These are phyloP conservation scores for Penicillium alfredii DNA, from an alignment of 495 filamentous ascomycete genomes.

Conservation along the genomic window DNA sequence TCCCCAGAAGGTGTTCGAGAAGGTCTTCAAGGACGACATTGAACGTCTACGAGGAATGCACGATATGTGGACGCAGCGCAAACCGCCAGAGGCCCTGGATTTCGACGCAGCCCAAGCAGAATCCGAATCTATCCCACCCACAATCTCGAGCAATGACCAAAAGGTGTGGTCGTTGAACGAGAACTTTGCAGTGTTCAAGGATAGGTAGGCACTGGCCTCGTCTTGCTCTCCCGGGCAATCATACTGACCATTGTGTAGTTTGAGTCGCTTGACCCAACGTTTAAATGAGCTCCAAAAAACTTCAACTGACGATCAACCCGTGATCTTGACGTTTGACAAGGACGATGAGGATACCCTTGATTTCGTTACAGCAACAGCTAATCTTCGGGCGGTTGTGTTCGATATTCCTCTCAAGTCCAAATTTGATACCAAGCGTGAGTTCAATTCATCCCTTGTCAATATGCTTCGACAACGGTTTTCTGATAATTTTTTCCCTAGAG, in stretches of 20 bases:
- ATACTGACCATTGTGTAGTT: constrained; percentile 35
- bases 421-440: constrained; percentile 85
- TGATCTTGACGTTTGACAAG: constrained; percentile 87
- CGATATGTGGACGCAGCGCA: constrained; percentile 90
- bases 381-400: constrained; percentile 79
- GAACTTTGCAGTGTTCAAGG: constrained; percentile 78
- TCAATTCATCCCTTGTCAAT: background rate
- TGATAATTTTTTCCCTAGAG: constrained; percentile 39
- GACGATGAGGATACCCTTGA: constrained; percentile 94
- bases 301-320: constrained; percentile 43
- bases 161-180: constrained; percentile 74
- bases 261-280: constrained; percentile 69
- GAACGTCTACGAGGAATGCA: constrained; percentile 79
- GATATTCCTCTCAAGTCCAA: constrained; percentile 82
- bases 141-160: constrained; percentile 62
- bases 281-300: constrained; percentile 52
- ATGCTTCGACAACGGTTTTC: background rate
- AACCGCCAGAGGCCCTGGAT: constrained; percentile 65
- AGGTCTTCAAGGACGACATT: constrained; percentile 87
- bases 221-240: background rate
- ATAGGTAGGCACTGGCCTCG: constrained; percentile 51
- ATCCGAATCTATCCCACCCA: constrained; percentile 43
- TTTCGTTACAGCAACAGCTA: constrained; percentile 87
- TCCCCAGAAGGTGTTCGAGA: constrained; percentile 74
- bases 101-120: constrained; percentile 51